Percentiles rank a stretch among this genome's conserved stretches.
Evolutionary conservation across 2,329 filamentous ascomycete species (phyloP).

Genomic region (Esteya vermicola): DNA sequence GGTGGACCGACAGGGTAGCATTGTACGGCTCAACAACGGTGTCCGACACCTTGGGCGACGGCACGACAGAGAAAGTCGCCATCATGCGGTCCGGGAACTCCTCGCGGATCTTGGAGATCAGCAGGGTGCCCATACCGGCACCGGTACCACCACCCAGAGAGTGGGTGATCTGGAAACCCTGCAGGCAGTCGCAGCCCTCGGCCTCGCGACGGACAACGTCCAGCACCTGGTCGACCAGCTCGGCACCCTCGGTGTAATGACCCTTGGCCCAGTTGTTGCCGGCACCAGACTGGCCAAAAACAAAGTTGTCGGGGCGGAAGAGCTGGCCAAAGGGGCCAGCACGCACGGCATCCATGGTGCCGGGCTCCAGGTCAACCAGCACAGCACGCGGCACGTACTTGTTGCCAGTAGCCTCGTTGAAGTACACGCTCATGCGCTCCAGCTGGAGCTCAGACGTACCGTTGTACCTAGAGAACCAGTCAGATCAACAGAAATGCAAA

Average conservation of each 20-base stretch:
- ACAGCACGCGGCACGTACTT: slow-evolving; percentile 99
- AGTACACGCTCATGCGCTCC: slow-evolving; percentile 69
- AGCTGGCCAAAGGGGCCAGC: slow-evolving; percentile 96
- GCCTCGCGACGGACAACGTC: slow-evolving; percentile 98
- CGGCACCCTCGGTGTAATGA: slow-evolving; percentile 99
- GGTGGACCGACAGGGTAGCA: slow-evolving; percentile 95
- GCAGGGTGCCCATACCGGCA: slow-evolving; percentile 98
- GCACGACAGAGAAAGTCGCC: slow-evolving; percentile 98
- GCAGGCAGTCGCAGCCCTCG: slow-evolving; percentile 97
- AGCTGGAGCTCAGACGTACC: slow-evolving; percentile 97
- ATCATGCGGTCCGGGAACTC: slow-evolving; percentile 99
- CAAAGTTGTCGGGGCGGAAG: slow-evolving; percentile 99
- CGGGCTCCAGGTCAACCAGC: slow-evolving; percentile 97
- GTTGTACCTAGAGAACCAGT: slow-evolving; percentile 55
- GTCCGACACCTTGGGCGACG: slow-evolving; percentile 98
- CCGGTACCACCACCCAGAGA: slow-evolving; percentile 99
- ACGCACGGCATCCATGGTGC: slow-evolving; percentile 99
- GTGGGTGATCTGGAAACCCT: slow-evolving; percentile 99
- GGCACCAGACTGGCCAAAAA: slow-evolving; percentile 98
- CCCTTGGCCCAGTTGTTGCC: slow-evolving; percentile 99
- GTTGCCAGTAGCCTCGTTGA: slow-evolving; percentile 77
- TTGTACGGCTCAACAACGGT: slow-evolving; percentile 99
- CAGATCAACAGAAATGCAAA: neutral
- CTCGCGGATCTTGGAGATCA: slow-evolving; percentile 99
- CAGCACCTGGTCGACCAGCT: slow-evolving; percentile 95